phyloP scores from a whole-genome alignment of 1,139 yeast species.

The Trichomonascaceae sp. region DNA sequence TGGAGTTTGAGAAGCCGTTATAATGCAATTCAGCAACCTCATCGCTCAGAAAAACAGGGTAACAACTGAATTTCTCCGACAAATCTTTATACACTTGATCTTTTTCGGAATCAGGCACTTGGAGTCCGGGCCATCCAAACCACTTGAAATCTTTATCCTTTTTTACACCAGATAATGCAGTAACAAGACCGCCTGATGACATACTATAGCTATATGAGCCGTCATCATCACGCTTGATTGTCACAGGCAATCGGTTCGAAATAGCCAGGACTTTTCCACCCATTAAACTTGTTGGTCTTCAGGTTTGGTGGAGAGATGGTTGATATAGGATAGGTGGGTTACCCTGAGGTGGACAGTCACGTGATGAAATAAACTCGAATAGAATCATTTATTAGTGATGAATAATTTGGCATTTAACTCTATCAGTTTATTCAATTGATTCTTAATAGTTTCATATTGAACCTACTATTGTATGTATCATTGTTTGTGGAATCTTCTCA shows the following conservation, averaged over 20 bases:
- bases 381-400: too few species aligned
- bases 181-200: slow-evolving; percentile 97
- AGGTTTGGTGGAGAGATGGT: background rate
- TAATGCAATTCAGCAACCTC: slow-evolving; percentile 92
- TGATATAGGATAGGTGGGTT: background rate
- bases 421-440: too few species aligned
- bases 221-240: slow-evolving; percentile 64
- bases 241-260: slow-evolving; percentile 91
- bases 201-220: slow-evolving; percentile 65
- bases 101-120: slow-evolving; percentile 73
- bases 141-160: slow-evolving; percentile 84
- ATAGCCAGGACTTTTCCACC: slow-evolving; percentile 76
- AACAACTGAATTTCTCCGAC: slow-evolving; percentile 72
- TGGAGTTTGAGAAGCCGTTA: slow-evolving; percentile 89
- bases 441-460: too few species aligned
- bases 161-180: slow-evolving; percentile 89
- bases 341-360: background rate
- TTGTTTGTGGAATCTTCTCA: too few species aligned
- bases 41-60: slow-evolving; percentile 83
- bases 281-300: slow-evolving; percentile 10
- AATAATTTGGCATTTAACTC: too few species aligned
- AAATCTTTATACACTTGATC: slow-evolving; percentile 63
- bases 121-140: slow-evolving; percentile 96
- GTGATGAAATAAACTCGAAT: background rate
- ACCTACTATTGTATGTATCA: too few species aligned